phyloP scores from a whole-genome alignment of 345 rosid species.

The Abelmoschus esculentus region DNA sequence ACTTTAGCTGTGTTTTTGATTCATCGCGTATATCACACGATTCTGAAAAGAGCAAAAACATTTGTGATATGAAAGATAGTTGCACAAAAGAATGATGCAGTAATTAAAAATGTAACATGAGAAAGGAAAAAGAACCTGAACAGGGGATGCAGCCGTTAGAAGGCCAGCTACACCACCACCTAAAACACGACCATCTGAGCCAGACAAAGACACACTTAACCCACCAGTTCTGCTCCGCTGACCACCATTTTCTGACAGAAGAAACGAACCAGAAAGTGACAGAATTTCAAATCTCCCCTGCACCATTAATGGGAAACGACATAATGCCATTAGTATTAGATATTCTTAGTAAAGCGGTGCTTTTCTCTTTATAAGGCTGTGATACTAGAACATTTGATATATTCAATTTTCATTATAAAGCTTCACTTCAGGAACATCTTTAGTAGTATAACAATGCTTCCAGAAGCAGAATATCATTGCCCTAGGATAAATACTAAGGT shows the following conservation, averaged over 20 bases:
- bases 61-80: neutral
- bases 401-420: neutral
- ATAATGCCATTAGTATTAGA: neutral
- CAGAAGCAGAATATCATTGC: neutral
- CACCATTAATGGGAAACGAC: conserved; percentile 10
- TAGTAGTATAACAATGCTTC: neutral
- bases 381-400: neutral
- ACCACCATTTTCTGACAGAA: conserved; percentile 63
- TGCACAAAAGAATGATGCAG: neutral
- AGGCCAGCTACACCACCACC: conserved; percentile 91
- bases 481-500: neutral
- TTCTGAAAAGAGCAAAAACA: neutral
- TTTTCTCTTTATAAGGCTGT: neutral
- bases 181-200: conserved; percentile 78
- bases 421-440: neutral
- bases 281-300: conserved; percentile 89
- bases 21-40: neutral
- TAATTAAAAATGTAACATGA: neutral
- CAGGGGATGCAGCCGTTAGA: conserved; percentile 77
- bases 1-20: neutral
- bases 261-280: conserved; percentile 78
- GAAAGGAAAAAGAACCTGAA: conserved; percentile 51
- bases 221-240: conserved; percentile 69
- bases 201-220: conserved; percentile 71
- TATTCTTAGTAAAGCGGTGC: neutral